Evolutionary conservation across 2,329 filamentous ascomycete genomes (phyloP).

Genomic region (Diaporthe vaccinii): DNA sequence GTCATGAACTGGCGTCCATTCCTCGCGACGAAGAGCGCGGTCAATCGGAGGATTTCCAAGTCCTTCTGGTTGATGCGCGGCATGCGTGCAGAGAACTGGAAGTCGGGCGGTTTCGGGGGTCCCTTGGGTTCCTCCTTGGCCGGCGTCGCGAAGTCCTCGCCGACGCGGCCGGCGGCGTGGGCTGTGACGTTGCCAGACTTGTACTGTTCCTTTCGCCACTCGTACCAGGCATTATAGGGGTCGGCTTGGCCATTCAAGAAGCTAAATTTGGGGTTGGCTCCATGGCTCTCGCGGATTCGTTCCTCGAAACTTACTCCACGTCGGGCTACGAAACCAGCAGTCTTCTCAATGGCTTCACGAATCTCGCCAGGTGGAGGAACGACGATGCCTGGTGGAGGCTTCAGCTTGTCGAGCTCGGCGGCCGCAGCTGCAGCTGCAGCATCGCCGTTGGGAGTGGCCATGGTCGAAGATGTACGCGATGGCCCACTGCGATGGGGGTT

Average conservation of each 20-base stretch:
- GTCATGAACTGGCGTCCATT: conserved; percentile 95
- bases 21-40: conserved; percentile 92
- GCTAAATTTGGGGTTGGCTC: conserved; percentile 88
- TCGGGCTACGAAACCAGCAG: conserved; percentile 87
- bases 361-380: conserved; percentile 89
- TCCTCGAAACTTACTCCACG: conserved; percentile 81
- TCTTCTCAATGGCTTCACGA: conserved; percentile 89
- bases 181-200: conserved; percentile 85
- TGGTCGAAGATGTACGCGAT: conserved; percentile 42
- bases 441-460: conserved; percentile 66
- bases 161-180: conserved; percentile 80
- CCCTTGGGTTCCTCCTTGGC: conserved; percentile 79
- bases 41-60: conserved; percentile 80
- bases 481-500: conserved; percentile 43
- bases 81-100: conserved; percentile 95
- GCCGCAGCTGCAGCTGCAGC: conserved; percentile 60
- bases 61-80: conserved; percentile 97
- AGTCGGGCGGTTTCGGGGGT: conserved; percentile 86
- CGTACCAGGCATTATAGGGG: conserved; percentile 88
- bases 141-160: conserved; percentile 68
- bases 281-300: conserved; percentile 87
- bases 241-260: conserved; percentile 87
- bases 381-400: conserved; percentile 85
- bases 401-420: conserved; percentile 73
- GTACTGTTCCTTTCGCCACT: conserved; percentile 91